Evolutionary conservation across 805 yeast genomes (phyloP).

Genomic region (Kuraishia capsulata): DNA sequence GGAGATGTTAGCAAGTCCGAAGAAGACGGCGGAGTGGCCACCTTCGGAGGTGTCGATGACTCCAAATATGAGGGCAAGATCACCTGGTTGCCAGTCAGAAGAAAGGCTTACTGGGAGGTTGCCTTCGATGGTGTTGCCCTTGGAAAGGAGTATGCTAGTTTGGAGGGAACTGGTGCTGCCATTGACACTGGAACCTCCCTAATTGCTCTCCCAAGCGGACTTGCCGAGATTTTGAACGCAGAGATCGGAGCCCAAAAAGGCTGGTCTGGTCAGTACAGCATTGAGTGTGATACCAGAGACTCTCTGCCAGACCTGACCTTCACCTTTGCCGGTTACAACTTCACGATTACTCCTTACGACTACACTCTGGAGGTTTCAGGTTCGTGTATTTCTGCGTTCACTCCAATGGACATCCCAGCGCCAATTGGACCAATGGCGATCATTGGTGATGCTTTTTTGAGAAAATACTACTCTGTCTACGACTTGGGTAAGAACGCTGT

Average conservation of each 20-base stretch:
- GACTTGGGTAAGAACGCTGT: slow-evolving; percentile 88
- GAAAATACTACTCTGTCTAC: slow-evolving; percentile 89
- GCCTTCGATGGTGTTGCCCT: slow-evolving; percentile 82
- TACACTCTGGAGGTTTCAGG: slow-evolving; percentile 93
- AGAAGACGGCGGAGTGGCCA: slow-evolving; percentile 79
- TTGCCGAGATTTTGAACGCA: slow-evolving; percentile 91
- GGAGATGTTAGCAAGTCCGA: slow-evolving; percentile 67
- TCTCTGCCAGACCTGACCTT: slow-evolving; percentile 86
- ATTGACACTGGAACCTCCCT: slow-evolving; percentile 98
- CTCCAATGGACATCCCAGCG: slow-evolving; percentile 95
- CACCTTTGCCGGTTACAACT: slow-evolving; percentile 83
- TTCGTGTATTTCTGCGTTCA: slow-evolving; percentile 91
- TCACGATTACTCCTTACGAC: slow-evolving; percentile 82
- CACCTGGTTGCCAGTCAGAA: slow-evolving; percentile 95
- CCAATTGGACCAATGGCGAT: slow-evolving; percentile 96
- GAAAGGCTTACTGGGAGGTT: slow-evolving; percentile 99
- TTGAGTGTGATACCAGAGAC: slow-evolving; percentile 84
- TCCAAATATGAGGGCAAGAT: slow-evolving; percentile 71
- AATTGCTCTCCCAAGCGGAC: slow-evolving; percentile 87
- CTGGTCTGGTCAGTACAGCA: slow-evolving; percentile 94
- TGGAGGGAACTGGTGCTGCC: slow-evolving; percentile 86
- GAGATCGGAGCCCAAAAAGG: slow-evolving; percentile 96
- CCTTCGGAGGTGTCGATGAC: slow-evolving; percentile 90
- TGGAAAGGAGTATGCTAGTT: slow-evolving; percentile 85
- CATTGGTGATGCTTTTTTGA: slow-evolving; percentile 94